phyloP scores from a whole-genome alignment of 805 yeast genomes.

The Candida boleticola region DNA sequence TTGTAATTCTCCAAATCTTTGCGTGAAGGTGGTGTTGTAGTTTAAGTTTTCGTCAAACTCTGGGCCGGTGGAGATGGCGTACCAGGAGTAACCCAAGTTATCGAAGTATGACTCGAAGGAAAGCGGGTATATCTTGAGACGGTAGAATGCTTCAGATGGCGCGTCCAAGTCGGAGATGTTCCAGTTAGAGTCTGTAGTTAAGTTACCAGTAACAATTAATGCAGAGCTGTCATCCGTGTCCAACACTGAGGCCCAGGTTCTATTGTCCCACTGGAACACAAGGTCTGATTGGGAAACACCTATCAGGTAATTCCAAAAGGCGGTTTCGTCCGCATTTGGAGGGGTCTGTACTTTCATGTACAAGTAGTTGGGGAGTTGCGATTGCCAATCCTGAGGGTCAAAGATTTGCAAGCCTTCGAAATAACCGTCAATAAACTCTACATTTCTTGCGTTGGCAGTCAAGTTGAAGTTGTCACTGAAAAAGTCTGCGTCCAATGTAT shows the following conservation, averaged over 20 bases:
- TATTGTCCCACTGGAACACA: conserved; percentile 67
- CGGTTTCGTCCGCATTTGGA: conserved; percentile 31
- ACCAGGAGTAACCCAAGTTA: conserved; percentile 56
- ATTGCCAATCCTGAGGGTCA: background rate
- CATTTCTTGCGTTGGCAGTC: conserved; percentile 15
- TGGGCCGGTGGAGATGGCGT: conserved; percentile 65
- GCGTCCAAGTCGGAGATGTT: conserved; percentile 18
- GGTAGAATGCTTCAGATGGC: conserved; percentile 26
- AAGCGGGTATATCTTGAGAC: conserved; percentile 48
- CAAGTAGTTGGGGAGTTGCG: conserved; percentile 23
- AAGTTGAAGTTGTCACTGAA: background rate
- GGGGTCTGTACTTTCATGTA: conserved; percentile 43
- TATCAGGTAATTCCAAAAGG: conserved; percentile 61
- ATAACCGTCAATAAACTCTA: conserved; percentile 31
- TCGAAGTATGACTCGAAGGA: conserved; percentile 33
- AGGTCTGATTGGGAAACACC: conserved; percentile 64
- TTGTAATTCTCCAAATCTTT: conserved; percentile 46
- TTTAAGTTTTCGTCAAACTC: conserved; percentile 18
- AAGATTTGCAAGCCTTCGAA: conserved; percentile 35
- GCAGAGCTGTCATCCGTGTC: conserved; percentile 74
- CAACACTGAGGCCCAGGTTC: conserved; percentile 52
- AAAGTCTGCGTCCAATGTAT: background rate
- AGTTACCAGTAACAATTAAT: conserved; percentile 59
- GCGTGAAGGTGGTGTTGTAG: conserved; percentile 36
- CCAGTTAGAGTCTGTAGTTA: conserved; percentile 17